These are phyloP conservation scores for Eragrostis curvula DNA, from an alignment of 176 grass and related monocot species.

Conservation along the genomic window DNA sequence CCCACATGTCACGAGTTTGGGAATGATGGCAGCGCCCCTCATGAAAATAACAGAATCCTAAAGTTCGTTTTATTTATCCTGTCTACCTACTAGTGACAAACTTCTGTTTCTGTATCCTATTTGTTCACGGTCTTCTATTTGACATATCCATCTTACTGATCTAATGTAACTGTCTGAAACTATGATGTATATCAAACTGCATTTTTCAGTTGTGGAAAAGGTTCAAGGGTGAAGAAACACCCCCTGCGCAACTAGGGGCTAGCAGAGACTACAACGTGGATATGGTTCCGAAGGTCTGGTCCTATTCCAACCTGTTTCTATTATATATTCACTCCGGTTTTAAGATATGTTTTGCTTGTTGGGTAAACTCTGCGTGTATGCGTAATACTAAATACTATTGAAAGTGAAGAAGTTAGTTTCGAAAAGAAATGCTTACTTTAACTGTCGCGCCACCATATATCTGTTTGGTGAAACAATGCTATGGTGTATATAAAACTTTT, in stretches of 20 bases:
- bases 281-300: constrained; percentile 86
- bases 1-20: background rate
- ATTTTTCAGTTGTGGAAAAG: constrained; percentile 81
- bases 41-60: background rate
- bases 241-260: constrained; percentile 57
- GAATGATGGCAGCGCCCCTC: background rate
- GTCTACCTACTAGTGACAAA: background rate
- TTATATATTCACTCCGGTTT: too few relatives aligned
- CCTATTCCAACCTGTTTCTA: background rate
- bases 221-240: constrained; percentile 69
- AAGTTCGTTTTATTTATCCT: background rate
- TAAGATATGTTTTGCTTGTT: background rate
- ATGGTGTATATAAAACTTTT: too few relatives aligned
- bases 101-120: too few relatives aligned
- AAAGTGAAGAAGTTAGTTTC: too few relatives aligned
- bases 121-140: background rate
- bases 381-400: too few relatives aligned
- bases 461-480: background rate
- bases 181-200: background rate
- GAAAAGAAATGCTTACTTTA: too few relatives aligned
- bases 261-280: constrained; percentile 98
- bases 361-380: too few relatives aligned
- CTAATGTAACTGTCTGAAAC: background rate
- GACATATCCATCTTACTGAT: background rate
- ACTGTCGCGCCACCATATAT: too few relatives aligned